Conservation (phyloP, 345 rosid species). For the Populus euphratica region DNA sequence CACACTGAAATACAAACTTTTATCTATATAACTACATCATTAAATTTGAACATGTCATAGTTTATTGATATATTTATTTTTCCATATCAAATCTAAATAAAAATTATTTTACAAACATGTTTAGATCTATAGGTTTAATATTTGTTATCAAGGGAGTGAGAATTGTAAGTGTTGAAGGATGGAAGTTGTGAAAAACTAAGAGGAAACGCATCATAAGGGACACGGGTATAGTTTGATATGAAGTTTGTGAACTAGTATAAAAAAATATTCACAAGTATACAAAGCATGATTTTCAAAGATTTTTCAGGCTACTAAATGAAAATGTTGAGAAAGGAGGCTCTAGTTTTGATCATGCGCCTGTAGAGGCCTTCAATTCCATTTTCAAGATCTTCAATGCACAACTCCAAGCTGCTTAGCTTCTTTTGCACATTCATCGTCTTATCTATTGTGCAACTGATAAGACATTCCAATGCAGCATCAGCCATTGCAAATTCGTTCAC, state of each 20-base stretch:
- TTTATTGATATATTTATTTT: no score
- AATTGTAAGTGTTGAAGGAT: no score
- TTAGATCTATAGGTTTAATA: no score
- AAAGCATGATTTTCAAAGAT: neutral
- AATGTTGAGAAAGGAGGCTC: slow-evolving; percentile 47
- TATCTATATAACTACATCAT: no score
- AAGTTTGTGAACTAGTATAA: neutral
- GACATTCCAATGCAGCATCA: slow-evolving; percentile 18
- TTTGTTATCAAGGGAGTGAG: no score
- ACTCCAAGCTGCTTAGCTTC: slow-evolving; percentile 32
- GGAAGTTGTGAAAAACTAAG: no score
- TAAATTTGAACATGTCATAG: no score
- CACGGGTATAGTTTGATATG: no score
- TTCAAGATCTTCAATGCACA: slow-evolving; percentile 41
- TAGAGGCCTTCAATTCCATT: slow-evolving; percentile 32
- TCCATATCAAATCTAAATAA: no score
- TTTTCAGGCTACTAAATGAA: slow-evolving; percentile 4
- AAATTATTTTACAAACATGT: no score
- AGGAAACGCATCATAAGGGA: neutral
- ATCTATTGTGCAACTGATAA: slow-evolving; percentile 8
- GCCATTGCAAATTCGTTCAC: slow-evolving; percentile 11
- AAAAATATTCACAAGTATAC: neutral
- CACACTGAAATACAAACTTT: no score
- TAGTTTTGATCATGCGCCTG: slow-evolving; percentile 38
- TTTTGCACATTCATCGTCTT: neutral